These are phyloP conservation scores for Immersiella caudata DNA, from an alignment of 495 filamentous ascomycete species.

Conservation along the genomic window DNA sequence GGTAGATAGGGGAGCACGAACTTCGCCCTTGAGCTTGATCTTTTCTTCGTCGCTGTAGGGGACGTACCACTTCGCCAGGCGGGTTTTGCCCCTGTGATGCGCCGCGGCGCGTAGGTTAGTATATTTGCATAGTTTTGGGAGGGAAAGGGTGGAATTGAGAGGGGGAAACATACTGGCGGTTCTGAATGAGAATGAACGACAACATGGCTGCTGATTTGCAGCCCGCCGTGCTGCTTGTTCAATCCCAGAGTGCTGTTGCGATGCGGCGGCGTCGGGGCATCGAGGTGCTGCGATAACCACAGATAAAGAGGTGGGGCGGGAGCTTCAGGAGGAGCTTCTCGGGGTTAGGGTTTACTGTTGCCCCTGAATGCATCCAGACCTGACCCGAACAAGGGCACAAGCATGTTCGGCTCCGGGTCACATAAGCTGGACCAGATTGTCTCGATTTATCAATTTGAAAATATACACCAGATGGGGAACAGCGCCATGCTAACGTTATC, in stretches of 20 bases:
- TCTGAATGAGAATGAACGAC: slow-evolving; percentile 96
- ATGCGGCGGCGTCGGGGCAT: slow-evolving; percentile 3
- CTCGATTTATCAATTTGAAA: neutral
- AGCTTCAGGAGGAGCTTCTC: neutral
- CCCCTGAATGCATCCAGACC: neutral
- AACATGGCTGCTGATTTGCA: slow-evolving; percentile 52
- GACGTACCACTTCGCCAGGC: slow-evolving; percentile 98
- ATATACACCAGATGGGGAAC: neutral
- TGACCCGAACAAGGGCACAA: neutral
- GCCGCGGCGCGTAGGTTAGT: neutral
- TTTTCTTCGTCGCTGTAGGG: slow-evolving; percentile 98
- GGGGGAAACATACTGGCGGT: slow-evolving; percentile 71
- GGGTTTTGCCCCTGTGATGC: slow-evolving; percentile 84
- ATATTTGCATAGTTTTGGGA: neutral
- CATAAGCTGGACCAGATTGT: neutral
- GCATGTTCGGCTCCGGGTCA: neutral
- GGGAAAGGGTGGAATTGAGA: neutral
- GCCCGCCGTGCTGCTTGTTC: slow-evolving; percentile 13
- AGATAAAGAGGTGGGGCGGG: neutral
- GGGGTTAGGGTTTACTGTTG: neutral
- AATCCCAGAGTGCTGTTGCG: neutral
- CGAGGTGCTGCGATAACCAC: neutral
- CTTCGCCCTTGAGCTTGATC: slow-evolving; percentile 91
- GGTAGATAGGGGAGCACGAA: slow-evolving; percentile 32
- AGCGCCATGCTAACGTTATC: neutral